These are phyloP conservation scores for Dissophora globulifera DNA, from an alignment of 192 early-diverging fungal genomes.

Conservation along the genomic window DNA sequence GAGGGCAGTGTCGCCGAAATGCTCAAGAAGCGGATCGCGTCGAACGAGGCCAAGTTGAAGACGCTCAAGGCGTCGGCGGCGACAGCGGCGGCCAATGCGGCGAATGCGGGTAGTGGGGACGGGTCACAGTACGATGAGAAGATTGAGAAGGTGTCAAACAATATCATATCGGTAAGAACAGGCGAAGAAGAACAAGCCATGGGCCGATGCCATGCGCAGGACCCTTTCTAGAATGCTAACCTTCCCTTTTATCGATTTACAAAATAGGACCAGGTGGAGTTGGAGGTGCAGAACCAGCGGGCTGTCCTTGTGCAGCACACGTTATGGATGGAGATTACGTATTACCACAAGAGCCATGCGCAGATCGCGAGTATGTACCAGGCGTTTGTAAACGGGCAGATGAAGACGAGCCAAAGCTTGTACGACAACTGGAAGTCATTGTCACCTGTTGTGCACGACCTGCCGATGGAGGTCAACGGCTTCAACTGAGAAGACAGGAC, in stretches of 20 bases:
- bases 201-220: no score
- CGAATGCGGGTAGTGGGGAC: conserved; percentile 36
- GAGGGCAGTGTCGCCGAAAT: conserved; percentile 57
- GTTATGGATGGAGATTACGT: conserved; percentile 65
- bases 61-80: conserved; percentile 53
- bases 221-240: no score
- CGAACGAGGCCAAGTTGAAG: conserved; percentile 61
- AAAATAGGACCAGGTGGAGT: conserved; percentile 61
- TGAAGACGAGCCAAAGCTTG: conserved; percentile 60
- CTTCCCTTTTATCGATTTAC: neutral
- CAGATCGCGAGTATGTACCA: conserved; percentile 69
- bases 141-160: conserved; percentile 39
- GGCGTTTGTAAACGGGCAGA: conserved; percentile 66
- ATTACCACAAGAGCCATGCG: conserved; percentile 68
- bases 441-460: conserved; percentile 56
- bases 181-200: no score
- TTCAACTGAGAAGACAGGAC: conserved; percentile 46
- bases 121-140: conserved; percentile 40
- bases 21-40: conserved; percentile 65
- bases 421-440: conserved; percentile 64
- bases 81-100: conserved; percentile 18
- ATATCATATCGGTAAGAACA: conserved; percentile 43
- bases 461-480: conserved; percentile 62
- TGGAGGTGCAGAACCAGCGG: conserved; percentile 59
- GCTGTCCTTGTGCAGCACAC: conserved; percentile 64